These are phyloP conservation scores for Volutella citrinella DNA, from an alignment of 2,329 filamentous ascomycete species.

Conservation along the genomic window DNA sequence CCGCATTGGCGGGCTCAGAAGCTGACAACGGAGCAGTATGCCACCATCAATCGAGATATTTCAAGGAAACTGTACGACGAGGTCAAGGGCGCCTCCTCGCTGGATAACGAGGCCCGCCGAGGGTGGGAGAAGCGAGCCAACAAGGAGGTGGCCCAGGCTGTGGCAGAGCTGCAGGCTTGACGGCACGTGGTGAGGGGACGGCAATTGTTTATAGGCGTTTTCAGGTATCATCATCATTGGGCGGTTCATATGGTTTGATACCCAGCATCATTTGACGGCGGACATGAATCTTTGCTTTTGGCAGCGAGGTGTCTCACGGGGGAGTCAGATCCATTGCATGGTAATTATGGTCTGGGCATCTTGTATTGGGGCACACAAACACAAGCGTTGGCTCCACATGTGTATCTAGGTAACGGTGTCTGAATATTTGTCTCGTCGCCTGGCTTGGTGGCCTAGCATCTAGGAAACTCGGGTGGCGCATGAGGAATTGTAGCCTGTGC, in stretches of 20 bases:
- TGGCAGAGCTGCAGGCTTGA: slow-evolving; percentile 55
- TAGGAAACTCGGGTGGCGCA: slow-evolving; percentile 13
- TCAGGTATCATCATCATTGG: slow-evolving; percentile 21
- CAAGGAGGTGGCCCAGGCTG: slow-evolving; percentile 74
- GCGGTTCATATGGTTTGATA: slow-evolving; percentile 30
- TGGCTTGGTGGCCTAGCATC: slow-evolving; percentile 11
- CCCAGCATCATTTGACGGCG: slow-evolving; percentile 29
- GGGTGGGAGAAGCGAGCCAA: slow-evolving; percentile 74
- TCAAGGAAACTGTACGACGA: slow-evolving; percentile 84
- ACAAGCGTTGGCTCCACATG: slow-evolving; percentile 10
- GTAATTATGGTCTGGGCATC: slow-evolving; percentile 12
- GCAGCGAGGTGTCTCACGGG: slow-evolving; percentile 22
- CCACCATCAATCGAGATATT: slow-evolving; percentile 84
- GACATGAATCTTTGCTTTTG: slow-evolving; percentile 25
- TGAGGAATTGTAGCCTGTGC: too few relatives aligned
- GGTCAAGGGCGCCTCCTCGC: slow-evolving; percentile 49
- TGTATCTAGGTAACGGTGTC: slow-evolving; percentile 18
- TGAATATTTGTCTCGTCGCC: slow-evolving; percentile 16
- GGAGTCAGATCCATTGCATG: slow-evolving; percentile 21
- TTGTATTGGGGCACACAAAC: slow-evolving; percentile 15
- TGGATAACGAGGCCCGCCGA: slow-evolving; percentile 64
- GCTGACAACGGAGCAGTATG: slow-evolving; percentile 86
- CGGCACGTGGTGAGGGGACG: slow-evolving; percentile 22
- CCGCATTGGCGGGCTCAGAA: slow-evolving; percentile 78
- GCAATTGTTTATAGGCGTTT: slow-evolving; percentile 29